Evolutionary conservation across 1,139 yeast genomes (phyloP).

Genomic region (Williopsis jadinii): DNA sequence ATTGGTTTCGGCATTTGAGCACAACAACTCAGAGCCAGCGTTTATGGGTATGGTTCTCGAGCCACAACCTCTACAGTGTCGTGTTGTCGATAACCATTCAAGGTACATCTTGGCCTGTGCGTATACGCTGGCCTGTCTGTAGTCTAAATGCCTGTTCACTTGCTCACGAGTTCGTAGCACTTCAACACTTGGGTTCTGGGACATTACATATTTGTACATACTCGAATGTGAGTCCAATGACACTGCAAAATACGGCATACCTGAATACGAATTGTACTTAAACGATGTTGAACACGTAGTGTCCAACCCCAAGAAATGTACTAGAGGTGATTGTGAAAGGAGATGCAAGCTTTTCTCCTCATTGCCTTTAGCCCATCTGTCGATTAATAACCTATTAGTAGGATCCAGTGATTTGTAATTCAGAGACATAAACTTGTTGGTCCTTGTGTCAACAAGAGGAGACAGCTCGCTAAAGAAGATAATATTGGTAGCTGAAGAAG

Average conservation of each 20-base stretch:
- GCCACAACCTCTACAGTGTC: conserved; percentile 89
- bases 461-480: conserved; percentile 38
- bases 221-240: conserved; percentile 41
- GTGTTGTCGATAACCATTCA: conserved; percentile 75
- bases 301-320: conserved; percentile 56
- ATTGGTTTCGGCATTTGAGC: conserved; percentile 30
- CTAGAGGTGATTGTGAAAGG: conserved; percentile 28
- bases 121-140: conserved; percentile 55
- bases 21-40: conserved; percentile 75
- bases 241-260: conserved; percentile 73
- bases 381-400: conserved; percentile 10
- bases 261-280: conserved; percentile 41
- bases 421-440: conserved; percentile 13
- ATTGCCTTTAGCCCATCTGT: conserved; percentile 15
- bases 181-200: conserved; percentile 5
- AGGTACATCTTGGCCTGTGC: conserved; percentile 81
- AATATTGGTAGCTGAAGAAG: conserved; percentile 38
- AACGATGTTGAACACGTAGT: conserved; percentile 35
- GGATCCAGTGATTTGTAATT: conserved; percentile 13
- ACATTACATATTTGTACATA: conserved; percentile 14
- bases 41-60: conserved; percentile 58
- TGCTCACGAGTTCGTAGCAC: conserved; percentile 20
- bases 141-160: conserved; percentile 26
- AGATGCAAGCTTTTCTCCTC: conserved; percentile 3
- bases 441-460: conserved; percentile 18